Evolutionary conservation across 1,139 yeast species (phyloP).

Genomic region (Kluyveromyces marxianus): DNA sequence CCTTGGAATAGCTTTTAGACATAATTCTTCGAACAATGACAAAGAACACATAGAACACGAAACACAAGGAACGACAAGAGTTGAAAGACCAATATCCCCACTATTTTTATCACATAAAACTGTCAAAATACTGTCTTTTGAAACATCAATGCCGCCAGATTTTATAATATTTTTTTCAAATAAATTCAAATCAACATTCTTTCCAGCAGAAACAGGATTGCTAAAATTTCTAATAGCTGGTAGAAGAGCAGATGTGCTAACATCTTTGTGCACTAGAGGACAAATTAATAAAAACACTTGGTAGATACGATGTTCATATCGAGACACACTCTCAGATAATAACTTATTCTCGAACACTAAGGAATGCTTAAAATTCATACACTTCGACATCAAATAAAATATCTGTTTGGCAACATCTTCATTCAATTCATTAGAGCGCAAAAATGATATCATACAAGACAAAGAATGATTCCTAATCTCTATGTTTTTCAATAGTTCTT

Average conservation of each 20-base stretch:
- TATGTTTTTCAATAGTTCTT: slow-evolving; percentile 37
- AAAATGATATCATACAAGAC: slow-evolving; percentile 39
- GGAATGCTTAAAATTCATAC: slow-evolving; percentile 30
- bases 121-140: background rate
- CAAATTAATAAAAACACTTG: slow-evolving; percentile 38
- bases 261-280: slow-evolving; percentile 36
- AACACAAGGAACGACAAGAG: background rate
- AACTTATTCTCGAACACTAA: slow-evolving; percentile 19
- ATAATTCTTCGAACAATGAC: background rate
- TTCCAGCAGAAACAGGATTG: slow-evolving; percentile 25
- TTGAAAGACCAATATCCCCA: background rate
- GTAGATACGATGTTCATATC: slow-evolving; percentile 37
- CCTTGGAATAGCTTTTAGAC: slow-evolving; percentile 34
- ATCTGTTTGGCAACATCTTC: slow-evolving; percentile 38
- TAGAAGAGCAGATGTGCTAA: slow-evolving; percentile 39
- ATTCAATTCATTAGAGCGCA: slow-evolving; percentile 31
- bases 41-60: background rate
- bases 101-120: background rate
- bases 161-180: background rate
- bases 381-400: slow-evolving; percentile 37
- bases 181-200: background rate
- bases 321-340: slow-evolving; percentile 26
- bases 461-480: slow-evolving; percentile 43
- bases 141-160: background rate
- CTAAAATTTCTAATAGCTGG: slow-evolving; percentile 40